Percentiles rank a stretch among this genome's conserved stretches.
These are phyloP conservation scores for Orbilia oligospora DNA, from an alignment of 2,329 filamentous ascomycete genomes.

Conservation along the genomic window DNA sequence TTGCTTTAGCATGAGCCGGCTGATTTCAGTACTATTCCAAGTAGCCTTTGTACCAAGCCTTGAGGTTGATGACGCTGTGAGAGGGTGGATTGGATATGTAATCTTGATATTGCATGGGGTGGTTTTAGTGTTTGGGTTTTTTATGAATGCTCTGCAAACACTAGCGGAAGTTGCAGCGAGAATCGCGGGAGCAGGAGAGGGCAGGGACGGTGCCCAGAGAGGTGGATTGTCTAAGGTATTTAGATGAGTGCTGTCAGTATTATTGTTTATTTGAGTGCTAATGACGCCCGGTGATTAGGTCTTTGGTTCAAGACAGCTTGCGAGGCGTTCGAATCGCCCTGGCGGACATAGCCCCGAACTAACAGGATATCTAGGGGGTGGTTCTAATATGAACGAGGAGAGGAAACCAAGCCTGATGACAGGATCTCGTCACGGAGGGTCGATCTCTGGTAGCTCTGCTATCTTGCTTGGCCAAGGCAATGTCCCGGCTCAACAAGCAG, in stretches of 20 bases:
- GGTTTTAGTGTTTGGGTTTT: slow-evolving; percentile 90
- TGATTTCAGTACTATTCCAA: slow-evolving; percentile 81
- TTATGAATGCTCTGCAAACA: slow-evolving; percentile 91
- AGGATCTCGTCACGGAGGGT: slow-evolving; percentile 65
- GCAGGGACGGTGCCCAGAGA: slow-evolving; percentile 77
- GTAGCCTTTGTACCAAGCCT: slow-evolving; percentile 88
- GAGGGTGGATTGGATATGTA: slow-evolving; percentile 95
- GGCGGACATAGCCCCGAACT: slow-evolving; percentile 77
- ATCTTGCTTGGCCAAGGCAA: slow-evolving; percentile 74
- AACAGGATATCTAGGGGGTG: slow-evolving; percentile 82
- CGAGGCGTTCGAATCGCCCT: slow-evolving; percentile 77
- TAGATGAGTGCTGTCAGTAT: not conserved
- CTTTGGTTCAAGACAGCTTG: slow-evolving; percentile 90
- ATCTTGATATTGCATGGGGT: slow-evolving; percentile 88
- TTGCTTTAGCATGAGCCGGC: slow-evolving; percentile 82
- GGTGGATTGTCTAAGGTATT: slow-evolving; percentile 83
- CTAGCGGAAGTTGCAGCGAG: slow-evolving; percentile 89
- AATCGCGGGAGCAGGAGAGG: slow-evolving; percentile 84
- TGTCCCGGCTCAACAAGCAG: slow-evolving; percentile 67
- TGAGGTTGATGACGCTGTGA: slow-evolving; percentile 81
- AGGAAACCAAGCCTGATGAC: slow-evolving; percentile 73
- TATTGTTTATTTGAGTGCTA: slow-evolving; percentile 14
- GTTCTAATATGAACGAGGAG: slow-evolving; percentile 79
- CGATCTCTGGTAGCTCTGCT: slow-evolving; percentile 73
- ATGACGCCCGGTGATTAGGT: slow-evolving; percentile 68